Evolutionary conservation across 2,329 filamentous ascomycete genomes (phyloP), one percentile per base, ranked within the genome.

Genomic region (Aspergillus proliferans): DNA sequence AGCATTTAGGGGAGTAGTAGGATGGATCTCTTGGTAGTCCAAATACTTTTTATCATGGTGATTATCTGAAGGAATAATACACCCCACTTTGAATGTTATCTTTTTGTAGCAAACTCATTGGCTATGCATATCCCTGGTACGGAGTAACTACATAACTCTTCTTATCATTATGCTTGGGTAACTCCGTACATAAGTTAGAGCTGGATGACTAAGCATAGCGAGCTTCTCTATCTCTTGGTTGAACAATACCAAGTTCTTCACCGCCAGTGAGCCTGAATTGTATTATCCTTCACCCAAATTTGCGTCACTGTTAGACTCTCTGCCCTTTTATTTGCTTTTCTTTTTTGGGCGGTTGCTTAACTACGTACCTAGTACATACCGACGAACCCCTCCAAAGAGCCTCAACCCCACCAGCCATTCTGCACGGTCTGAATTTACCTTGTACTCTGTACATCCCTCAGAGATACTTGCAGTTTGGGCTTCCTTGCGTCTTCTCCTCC

Each of bases 331-430:
- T 38, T 40, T 40, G 10, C 10, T 22, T 40, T 40, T 14, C 38
- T 22, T 21, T 21, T 12, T 21, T 40, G 7, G 38, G n/a, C 7
- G n/a, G 15, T 19, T 19, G n/a, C n/a, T 39, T 7, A 36, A n/a
- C 41, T 47, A 48, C 46, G 42, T 51, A 51, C 51, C 50, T 48
- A 47, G 28, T 47, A 46, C 41, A 52, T 48, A 53, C 49, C 47
- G 47, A 48, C 54, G 46, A 53, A 58, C 58, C 58, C 58, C 58
- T 60, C 58, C 54, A 57, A 57, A 45, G 50, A 56, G 48, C 46
- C 55, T 54, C 54, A 52, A 63, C 61, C 64, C 63, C 59, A 58
- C 62, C 56, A 56, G 58, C 52, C 52, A 50, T 54, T 48, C 49
- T 50, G 46, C 43, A 36, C 34, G 22, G 41, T 28, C 22, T 22